Percentiles rank a stretch among this genome's conserved stretches.
Conservation (phyloP, 305 asterid species). For the Fraxinus floribunda region DNA sequence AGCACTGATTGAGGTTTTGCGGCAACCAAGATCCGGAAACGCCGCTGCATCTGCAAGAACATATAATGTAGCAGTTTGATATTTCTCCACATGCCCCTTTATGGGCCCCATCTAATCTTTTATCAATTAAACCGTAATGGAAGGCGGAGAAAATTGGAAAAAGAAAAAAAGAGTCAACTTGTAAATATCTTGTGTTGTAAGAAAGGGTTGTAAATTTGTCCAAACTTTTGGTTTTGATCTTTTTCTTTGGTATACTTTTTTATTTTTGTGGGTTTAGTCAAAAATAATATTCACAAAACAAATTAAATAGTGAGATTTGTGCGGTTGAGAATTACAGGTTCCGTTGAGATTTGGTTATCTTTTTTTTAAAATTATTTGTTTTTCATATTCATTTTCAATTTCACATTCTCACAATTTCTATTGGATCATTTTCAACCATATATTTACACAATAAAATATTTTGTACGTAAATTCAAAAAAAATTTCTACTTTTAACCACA, state of each 20-base stretch:
- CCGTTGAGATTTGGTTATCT: too few species aligned
- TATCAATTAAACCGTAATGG: neutral
- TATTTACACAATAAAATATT: too few species aligned
- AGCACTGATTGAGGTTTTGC: slow-evolving; percentile 64
- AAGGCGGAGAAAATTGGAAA: neutral
- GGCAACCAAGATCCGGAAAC: slow-evolving; percentile 80
- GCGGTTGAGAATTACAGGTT: neutral
- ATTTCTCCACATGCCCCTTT: slow-evolving; percentile 32
- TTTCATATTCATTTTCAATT: too few species aligned
- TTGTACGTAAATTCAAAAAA: too few species aligned
- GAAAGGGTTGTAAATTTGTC: slow-evolving; percentile 34
- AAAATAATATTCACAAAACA: too few species aligned
- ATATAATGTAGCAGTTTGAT: slow-evolving; percentile 43
- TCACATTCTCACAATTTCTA: too few species aligned
- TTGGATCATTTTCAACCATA: too few species aligned
- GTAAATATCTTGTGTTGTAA: slow-evolving; percentile 39
- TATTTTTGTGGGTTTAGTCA: neutral
- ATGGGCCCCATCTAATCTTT: neutral
- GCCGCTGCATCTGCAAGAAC: slow-evolving; percentile 43
- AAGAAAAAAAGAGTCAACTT: slow-evolving; percentile 22
- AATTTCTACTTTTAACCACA: too few species aligned
- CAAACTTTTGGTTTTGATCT: slow-evolving; percentile 25
- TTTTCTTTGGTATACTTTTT: neutral
- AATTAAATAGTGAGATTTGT: too few species aligned
- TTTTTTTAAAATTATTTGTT: too few species aligned